Conservation (phyloP, 495 filamentous ascomycete genomes). For the Elaphomyces granulatus region DNA sequence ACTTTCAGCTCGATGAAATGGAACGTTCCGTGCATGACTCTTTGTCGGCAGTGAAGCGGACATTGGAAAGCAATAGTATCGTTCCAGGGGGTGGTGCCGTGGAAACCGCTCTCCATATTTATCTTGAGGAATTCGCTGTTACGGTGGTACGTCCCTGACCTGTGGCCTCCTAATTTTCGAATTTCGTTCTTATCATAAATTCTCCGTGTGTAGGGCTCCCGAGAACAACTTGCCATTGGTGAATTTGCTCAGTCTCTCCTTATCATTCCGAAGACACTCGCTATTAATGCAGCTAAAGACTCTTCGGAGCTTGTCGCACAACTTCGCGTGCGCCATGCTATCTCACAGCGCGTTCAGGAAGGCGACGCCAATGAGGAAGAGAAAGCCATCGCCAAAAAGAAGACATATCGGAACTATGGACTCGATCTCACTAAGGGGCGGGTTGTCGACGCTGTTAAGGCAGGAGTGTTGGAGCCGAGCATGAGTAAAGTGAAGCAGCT, state of each 20-base stretch:
- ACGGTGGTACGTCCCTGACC: slow-evolving; percentile 53
- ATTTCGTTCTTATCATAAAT: background rate
- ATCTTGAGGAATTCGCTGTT: slow-evolving; percentile 98
- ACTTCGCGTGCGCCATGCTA: slow-evolving; percentile 84
- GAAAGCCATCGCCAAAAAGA: slow-evolving; percentile 77
- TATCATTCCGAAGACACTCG: slow-evolving; percentile 89
- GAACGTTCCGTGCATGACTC: slow-evolving; percentile 97
- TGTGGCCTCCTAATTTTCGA: background rate
- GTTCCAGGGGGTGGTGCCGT: slow-evolving; percentile 94
- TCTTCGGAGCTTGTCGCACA: slow-evolving; percentile 88
- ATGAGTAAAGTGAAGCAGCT: slow-evolving; percentile 98
- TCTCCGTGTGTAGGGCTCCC: slow-evolving; percentile 48
- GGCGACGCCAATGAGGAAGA: slow-evolving; percentile 72
- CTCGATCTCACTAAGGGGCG: slow-evolving; percentile 80
- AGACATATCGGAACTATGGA: slow-evolving; percentile 97
- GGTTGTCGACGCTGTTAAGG: slow-evolving; percentile 86
- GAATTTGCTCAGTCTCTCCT: slow-evolving; percentile 94
- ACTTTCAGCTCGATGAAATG: slow-evolving; percentile 98
- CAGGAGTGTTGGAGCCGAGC: slow-evolving; percentile 88
- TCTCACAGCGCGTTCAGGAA: slow-evolving; percentile 78
- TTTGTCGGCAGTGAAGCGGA: slow-evolving; percentile 90
- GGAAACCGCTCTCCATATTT: slow-evolving; percentile 98
- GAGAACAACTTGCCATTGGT: slow-evolving; percentile 95
- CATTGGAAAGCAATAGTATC: slow-evolving; percentile 90
- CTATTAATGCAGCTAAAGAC: slow-evolving; percentile 94